A percentile compares a stretch with the other conserved stretches of the same genome.
Evolutionary conservation across 2,329 filamentous ascomycete genomes (phyloP).

Genomic region (Pyrenophora seminiperda): DNA sequence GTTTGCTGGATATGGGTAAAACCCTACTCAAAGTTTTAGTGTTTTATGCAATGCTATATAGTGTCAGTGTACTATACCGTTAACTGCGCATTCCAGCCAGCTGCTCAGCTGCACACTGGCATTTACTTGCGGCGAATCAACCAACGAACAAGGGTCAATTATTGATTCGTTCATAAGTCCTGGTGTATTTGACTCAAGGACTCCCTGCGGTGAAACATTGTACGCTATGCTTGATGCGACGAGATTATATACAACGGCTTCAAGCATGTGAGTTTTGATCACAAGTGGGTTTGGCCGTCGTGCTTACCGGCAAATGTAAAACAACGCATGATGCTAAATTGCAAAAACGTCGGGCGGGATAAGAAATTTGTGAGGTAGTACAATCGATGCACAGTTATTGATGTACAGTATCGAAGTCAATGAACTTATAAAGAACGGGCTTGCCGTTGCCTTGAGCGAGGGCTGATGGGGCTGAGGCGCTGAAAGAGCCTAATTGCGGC

Average conservation of each 20-base stretch:
- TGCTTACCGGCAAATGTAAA: conserved; percentile 8
- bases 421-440: conserved; percentile 5
- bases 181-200: conserved; percentile 3
- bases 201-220: conserved; percentile 4
- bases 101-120: conserved; percentile 36
- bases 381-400: neutral
- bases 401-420: neutral
- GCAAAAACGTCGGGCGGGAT: neutral
- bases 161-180: conserved; percentile 1
- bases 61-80: conserved; percentile 21
- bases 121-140: conserved; percentile 28
- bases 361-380: neutral
- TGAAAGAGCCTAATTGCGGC: neutral
- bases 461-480: conserved; percentile 15
- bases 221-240: conserved; percentile 7
- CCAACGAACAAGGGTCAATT: conserved; percentile 32
- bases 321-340: conserved; percentile 6
- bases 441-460: conserved; percentile 4
- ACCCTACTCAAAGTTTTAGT: conserved; percentile 20
- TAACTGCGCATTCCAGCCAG: conserved; percentile 42
- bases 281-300: neutral
- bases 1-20: conserved; percentile 43
- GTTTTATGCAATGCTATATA: accelerated
- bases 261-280: neutral
- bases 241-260: conserved; percentile 6